Evolutionary conservation across 768 basidiomycete genomes (phyloP), one percentile per base, ranked within the genome.

Genomic region (Xerocomus potaroensis): DNA sequence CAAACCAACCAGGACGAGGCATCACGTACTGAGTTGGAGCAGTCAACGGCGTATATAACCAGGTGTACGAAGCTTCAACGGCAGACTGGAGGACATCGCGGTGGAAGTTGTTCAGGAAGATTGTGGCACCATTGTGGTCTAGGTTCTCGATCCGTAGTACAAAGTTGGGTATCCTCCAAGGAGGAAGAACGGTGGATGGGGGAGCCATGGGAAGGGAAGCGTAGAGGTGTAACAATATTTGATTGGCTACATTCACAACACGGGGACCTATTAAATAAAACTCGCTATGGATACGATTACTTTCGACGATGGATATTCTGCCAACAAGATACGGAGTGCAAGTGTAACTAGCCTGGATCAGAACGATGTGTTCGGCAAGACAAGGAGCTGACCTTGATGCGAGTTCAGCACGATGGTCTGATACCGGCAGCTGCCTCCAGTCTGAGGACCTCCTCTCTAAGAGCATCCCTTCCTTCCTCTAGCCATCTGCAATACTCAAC

Each of bases 401-500:
- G 16, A 3, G 40, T 24, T 59, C 48, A 55, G 39, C 41, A 32
- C 38, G 37, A 46, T 30, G 41, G n/a, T 15, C 48, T 24, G 48
- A 82, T 78, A 5, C 81, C 80, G 8, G 81, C 84, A 0, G 80
- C 83, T 14, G 77, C 69, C 67, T 92, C 87, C 5, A 86, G 67
- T 50, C 80, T 72, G 30, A 72, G 48, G 3, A 91, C 81, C 67
- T 95, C 91, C 26, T 75, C 72, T 50, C 69, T 68, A 35, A 95
- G 71, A 0, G 84, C 83, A 38, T 83, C 79, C 39, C 83, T 75
- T 8, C 88, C 86, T 58, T 91, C 82, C 60, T 92, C 90, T n/a
- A 93, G 69, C 86, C 86, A 94, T 29, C 72, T 76, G 59, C 85
- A 81, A 56, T 93, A 91, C 58, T 91, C 87, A 45, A 85, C 87